Evolutionary conservation across 2,329 filamentous ascomycete genomes (phyloP), one percentile per base, ranked within the genome.

Genomic region (Dactylonectria estremocensis): DNA sequence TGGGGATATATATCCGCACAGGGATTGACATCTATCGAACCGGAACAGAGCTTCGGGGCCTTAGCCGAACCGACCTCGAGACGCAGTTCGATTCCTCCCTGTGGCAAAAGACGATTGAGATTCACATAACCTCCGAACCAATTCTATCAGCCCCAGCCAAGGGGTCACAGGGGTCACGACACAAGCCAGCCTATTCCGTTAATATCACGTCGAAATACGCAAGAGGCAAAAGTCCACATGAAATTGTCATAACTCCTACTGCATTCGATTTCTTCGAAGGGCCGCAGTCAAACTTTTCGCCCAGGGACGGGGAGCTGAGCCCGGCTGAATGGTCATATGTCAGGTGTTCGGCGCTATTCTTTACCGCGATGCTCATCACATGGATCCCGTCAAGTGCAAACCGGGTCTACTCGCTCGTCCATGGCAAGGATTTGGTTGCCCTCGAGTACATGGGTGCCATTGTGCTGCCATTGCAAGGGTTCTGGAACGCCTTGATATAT

Each of bases 401-500:
- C 78, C 86, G 93, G 2, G 85, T 94, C 16, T 93, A 91, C 79
- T 88, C 88, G 9, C 82, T 93, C 16, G 82, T 88, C 6, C 83
- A 90, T 72, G 81, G 84, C 0, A 79, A 86, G 20, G 56, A 84
- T 3, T 79, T 82, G 3, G 85, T 89, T 56, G 81, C 84, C 0
- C 84, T 95, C 22, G 89, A 92, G 73, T 88, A 91, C 74, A 85
- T 89, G 55, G 90, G 91, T 16, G 88, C 90, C 0, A 83, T 92
- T n/a, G 92, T 95, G 0, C 84, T 95, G 8, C 92, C 93, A 0
- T 83, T 93, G 1, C 93, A 95, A 76, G 93, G 93, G 0, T 91
- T 94, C 74, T 95, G 92, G 92, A 95, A 95, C 77, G 87, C 89
- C 20, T 76, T 91, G 58, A 92, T 95, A 67, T 95, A 95, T 78